A percentile compares a stretch with the other conserved stretches of the same genome.
Evolutionary conservation across 768 basidiomycete genomes (phyloP).

Genomic region (Amylocystis lapponica): DNA sequence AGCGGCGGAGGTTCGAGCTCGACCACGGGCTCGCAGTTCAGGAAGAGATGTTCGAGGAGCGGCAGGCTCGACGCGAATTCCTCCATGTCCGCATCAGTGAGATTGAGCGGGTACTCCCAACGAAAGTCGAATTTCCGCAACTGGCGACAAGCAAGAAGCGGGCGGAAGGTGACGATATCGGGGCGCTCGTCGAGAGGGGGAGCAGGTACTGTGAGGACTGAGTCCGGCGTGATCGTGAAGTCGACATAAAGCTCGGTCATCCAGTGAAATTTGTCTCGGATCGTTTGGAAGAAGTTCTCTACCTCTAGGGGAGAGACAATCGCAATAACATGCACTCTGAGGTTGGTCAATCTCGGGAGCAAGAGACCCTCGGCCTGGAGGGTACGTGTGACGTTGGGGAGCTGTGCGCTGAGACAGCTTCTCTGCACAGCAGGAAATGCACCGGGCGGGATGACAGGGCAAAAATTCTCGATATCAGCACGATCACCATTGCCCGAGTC

Average conservation of each 20-base stretch:
- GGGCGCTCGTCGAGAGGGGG: slow-evolving; percentile 22
- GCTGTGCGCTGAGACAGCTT: slow-evolving; percentile 38
- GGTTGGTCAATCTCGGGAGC: slow-evolving; percentile 34
- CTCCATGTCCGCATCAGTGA: slow-evolving; percentile 22
- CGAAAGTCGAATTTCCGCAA: slow-evolving; percentile 30
- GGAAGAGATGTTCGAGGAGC: slow-evolving; percentile 18
- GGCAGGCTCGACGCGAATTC: slow-evolving; percentile 23
- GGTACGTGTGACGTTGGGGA: slow-evolving; percentile 32
- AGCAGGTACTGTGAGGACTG: slow-evolving; percentile 10
- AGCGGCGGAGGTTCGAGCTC: slow-evolving; percentile 18
- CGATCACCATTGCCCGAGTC: slow-evolving; percentile 42
- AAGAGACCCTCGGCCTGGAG: slow-evolving; percentile 32
- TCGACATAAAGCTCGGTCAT: slow-evolving; percentile 39
- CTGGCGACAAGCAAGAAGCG: slow-evolving; percentile 27
- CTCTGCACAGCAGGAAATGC: slow-evolving; percentile 48
- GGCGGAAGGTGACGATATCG: slow-evolving; percentile 30
- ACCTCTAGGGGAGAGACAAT: slow-evolving; percentile 40
- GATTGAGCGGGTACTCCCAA: slow-evolving; percentile 25
- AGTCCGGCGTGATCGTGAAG: slow-evolving; percentile 21
- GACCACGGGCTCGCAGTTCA: slow-evolving; percentile 24
- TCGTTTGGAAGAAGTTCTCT: slow-evolving; percentile 34
- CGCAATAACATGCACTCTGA: slow-evolving; percentile 45
- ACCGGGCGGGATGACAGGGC: slow-evolving; percentile 36
- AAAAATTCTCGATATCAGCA: slow-evolving; percentile 38
- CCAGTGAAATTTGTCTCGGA: slow-evolving; percentile 40